Conservation (phyloP, 352 stramenopile species). For the Phytophthora capsici region DNA sequence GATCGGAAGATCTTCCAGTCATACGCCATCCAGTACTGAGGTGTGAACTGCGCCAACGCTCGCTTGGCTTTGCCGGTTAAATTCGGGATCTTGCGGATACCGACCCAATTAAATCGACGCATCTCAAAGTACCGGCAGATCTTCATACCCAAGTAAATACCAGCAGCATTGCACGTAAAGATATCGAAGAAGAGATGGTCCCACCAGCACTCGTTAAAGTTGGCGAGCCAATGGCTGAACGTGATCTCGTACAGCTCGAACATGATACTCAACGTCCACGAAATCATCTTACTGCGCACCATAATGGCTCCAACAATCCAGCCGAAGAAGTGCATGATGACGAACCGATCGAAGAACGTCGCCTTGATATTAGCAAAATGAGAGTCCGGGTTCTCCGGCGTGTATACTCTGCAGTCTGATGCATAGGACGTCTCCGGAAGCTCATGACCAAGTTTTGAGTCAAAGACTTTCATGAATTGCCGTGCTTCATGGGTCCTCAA, state of each 20-base stretch:
- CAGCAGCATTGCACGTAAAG: conserved; percentile 93
- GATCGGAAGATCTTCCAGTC: conserved; percentile 95
- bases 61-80: conserved; percentile 81
- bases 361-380: conserved; percentile 79
- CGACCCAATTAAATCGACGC: conserved; percentile 91
- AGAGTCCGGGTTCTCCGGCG: conserved; percentile 84
- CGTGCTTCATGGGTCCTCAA: conserved; percentile 81
- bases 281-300: conserved; percentile 86
- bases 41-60: conserved; percentile 90
- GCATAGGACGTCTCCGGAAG: conserved; percentile 86
- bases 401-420: conserved; percentile 86
- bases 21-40: conserved; percentile 91
- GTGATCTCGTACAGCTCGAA: conserved; percentile 90
- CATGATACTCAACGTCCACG: conserved; percentile 84
- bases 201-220: conserved; percentile 98
- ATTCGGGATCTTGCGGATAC: conserved; percentile 86
- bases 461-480: conserved; percentile 86
- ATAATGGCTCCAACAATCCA: conserved; percentile 90
- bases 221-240: conserved; percentile 91
- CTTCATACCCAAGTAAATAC: conserved; percentile 91
- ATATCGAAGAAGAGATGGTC: conserved; percentile 95
- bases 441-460: conserved; percentile 75
- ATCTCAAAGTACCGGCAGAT: conserved; percentile 89
- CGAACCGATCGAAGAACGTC: conserved; percentile 88
- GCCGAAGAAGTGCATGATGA: conserved; percentile 91